Conservation (phyloP, 768 basidiomycete genomes). For the Erythrobasidium yunnanense region DNA sequence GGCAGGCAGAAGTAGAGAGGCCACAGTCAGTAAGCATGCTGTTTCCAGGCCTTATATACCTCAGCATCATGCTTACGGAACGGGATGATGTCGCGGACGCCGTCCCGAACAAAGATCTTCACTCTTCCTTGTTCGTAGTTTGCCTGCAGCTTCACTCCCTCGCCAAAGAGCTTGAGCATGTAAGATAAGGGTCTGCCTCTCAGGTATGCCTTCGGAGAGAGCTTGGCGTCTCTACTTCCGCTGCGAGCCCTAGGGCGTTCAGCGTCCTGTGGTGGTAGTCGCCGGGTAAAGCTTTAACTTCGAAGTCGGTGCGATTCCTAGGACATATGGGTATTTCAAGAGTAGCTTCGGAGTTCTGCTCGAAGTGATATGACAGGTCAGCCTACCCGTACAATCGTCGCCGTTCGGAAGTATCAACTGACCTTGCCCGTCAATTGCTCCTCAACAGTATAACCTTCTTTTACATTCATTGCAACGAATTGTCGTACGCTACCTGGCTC, state of each 20-base stretch:
- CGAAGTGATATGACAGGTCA: no score
- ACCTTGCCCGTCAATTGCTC: slow-evolving; percentile 18
- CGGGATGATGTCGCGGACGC: no score
- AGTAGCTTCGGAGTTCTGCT: not conserved
- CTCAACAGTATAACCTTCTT: slow-evolving; percentile 4
- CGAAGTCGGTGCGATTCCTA: not conserved
- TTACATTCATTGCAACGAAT: not conserved
- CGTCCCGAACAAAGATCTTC: no score
- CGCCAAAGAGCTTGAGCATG: not conserved
- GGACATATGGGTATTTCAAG: not conserved
- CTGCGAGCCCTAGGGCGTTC: not conserved
- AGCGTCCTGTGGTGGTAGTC: not conserved
- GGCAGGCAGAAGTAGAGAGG: no score
- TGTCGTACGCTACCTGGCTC: not conserved
- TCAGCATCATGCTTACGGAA: no score
- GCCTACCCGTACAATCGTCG: not conserved
- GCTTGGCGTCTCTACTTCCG: not conserved
- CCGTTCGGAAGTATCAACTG: not conserved
- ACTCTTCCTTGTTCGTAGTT: no score
- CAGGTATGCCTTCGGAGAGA: not conserved
- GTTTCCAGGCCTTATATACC: no score
- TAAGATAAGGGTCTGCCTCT: not conserved
- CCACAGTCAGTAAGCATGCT: no score
- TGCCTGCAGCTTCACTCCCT: no score
- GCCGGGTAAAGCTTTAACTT: not conserved